These are phyloP conservation scores for Metschnikowia continentalis DNA, from an alignment of 805 yeast genomes.

Conservation along the genomic window DNA sequence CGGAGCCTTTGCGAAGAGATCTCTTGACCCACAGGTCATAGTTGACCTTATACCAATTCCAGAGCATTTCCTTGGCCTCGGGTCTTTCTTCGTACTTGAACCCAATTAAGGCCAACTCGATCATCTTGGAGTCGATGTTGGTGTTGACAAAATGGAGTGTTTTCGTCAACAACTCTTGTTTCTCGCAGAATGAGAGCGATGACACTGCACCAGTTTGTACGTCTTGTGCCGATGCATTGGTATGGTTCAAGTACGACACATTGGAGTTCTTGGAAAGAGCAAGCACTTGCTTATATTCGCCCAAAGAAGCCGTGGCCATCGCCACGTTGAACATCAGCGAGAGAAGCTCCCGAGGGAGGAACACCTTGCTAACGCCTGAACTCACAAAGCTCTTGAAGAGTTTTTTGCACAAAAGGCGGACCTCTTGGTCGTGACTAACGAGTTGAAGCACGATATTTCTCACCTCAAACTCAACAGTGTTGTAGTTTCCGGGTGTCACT, in stretches of 20 bases:
- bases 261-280: conserved; percentile 50
- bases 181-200: conserved; percentile 48
- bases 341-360: conserved; percentile 49
- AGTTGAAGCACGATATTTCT: conserved; percentile 43
- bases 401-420: conserved; percentile 31
- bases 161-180: conserved; percentile 45
- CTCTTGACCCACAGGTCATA: conserved; percentile 51
- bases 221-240: conserved; percentile 31
- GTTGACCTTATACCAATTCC: conserved; percentile 56
- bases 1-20: conserved; percentile 43
- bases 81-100: conserved; percentile 33
- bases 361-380: conserved; percentile 45
- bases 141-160: conserved; percentile 54
- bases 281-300: conserved; percentile 58
- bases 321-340: conserved; percentile 41
- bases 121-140: conserved; percentile 51
- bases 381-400: conserved; percentile 45
- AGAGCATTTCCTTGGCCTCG: conserved; percentile 33
- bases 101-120: conserved; percentile 59
- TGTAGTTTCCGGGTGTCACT: conserved; percentile 14
- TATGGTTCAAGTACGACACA: conserved; percentile 38
- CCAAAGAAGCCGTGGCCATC: conserved; percentile 35
- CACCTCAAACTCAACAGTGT: conserved; percentile 38
- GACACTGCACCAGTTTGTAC: conserved; percentile 55
- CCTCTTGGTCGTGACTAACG: conserved; percentile 26